Evolutionary conservation across 495 filamentous ascomycete species (phyloP), one percentile per base, ranked within the genome.

Genomic region (Paragyromitra xinjiangensis): DNA sequence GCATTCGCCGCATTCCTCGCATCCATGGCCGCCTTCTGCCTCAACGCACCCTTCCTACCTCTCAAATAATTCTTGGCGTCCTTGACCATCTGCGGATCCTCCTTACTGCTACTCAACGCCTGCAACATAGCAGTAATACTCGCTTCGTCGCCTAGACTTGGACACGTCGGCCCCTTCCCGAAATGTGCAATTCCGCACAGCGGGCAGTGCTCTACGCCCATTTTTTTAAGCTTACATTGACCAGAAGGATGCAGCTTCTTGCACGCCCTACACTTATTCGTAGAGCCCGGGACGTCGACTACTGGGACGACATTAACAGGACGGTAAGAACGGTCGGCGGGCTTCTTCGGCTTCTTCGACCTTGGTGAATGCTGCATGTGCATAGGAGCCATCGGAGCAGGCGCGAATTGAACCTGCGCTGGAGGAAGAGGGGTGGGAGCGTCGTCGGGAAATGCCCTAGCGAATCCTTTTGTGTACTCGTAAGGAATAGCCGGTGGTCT

Each of bases 121-220:
- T 87, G 85, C 7, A 92, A 69, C 90, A 94, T 91, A 3, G 83
- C 79, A 26, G 82, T 79, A 8, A 93, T 84, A 65, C 92, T 90
- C 7, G 83, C 84, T 51, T 88, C 86, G 1, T 86, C 88, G 24
- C 84, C 81, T 22, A 93, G 83, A 75, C 91, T 88, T 2, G 91
- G 88, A 76, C 92, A 94, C 26, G 83, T 84, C 6, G 89, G 86
- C 0, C 78, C 76, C 37, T 80, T 59, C 19, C 90, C 89, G 71
- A 84, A 90, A 75, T 94, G 92, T 3, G 91, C 90, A 29, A 91
- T 83, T 9, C 90, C 90, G 77, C 92, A 94, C 3, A 93, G 85
- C 8, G 86, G 86, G 80, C 92, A 94, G 67, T 85, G 81, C 78
- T 93, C 90, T 9, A 86, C 84, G 0, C 90, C 90, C 22, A 89